A percentile compares a stretch with the other conserved stretches of the same genome.
Evolutionary conservation across 441 rosid genomes (phyloP).

Genomic region (Metrosideros polymorpha): DNA sequence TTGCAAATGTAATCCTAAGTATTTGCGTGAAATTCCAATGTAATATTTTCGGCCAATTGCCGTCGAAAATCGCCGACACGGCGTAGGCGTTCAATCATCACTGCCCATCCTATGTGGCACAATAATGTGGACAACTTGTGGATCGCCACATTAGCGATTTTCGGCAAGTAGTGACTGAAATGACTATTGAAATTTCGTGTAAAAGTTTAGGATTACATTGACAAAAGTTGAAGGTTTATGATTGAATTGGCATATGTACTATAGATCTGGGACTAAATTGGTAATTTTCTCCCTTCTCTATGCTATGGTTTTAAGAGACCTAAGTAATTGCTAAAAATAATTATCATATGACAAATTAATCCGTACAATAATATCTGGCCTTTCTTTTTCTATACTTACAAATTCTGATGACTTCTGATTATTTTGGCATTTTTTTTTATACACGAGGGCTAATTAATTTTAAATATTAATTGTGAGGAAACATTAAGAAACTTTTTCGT

Average conservation of each 20-base stretch:
- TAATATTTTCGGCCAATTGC: rapidly evolving
- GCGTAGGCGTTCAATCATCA: rapidly evolving
- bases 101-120: rapidly evolving
- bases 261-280: rapidly evolving
- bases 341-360: background rate
- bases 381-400: background rate
- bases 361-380: background rate
- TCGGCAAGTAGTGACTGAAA: background rate
- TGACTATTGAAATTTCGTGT: rapidly evolving
- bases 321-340: background rate
- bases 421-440: background rate
- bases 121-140: rapidly evolving
- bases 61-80: rapidly evolving
- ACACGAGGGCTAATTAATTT: background rate
- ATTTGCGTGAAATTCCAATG: rapidly evolving
- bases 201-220: background rate
- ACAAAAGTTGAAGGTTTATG: rapidly evolving
- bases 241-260: rapidly evolving
- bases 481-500: background rate
- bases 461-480: background rate
- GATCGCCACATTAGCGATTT: rapidly evolving
- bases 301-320: background rate
- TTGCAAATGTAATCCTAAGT: background rate
- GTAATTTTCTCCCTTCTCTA: background rate
- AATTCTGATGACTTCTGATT: background rate